Base-by-base conservation (phyloP, 441 rosid genomes). In the Arabidopsis lyrata region DNA sequence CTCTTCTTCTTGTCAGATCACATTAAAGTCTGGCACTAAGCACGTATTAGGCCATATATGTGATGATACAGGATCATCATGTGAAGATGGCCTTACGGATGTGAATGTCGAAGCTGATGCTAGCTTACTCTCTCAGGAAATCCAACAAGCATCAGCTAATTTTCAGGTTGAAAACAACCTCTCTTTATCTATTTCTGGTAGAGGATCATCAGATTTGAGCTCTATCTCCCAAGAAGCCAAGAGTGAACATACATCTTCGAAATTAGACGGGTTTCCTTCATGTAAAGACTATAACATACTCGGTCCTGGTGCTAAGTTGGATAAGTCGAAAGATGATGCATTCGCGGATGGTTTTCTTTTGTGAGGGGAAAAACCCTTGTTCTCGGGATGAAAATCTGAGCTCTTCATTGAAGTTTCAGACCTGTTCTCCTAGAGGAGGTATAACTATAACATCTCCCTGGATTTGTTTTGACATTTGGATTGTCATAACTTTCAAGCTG, bases 161-260 rank as follows among this genome's bases (percentile, higher is more conserved):
- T 31, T 7, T 45, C 38, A 47, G 39, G 68, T 47, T 53, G 77
- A 39, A 66, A 66, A 36, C 24, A 72, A 54, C 18, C 39, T 72
- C 22, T 59, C 59, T 14, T 53, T 63, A 62, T 72, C 81, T 42
- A n/a, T 64, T 53, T 70, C 74, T 31, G 76, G 68, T 41, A 24
- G 34, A 32, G 79, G 63, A 56, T 80, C 67, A 41, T 70, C 81
- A 10, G 74, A 77, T 80, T n/a, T 62, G 16, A 72, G 77, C 34
- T 72, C 66, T 4, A 62, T 72, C 69, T 5, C 77, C 5, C 70
- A 66, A 63, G 82, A 73, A 76, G 68, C 59, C 55, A 83, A 83
- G 70, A 55, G 38, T 50, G 72, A 52, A 53, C 76, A 75, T 32
- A 56, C 64, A 73, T 60, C 72, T 6, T 7, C 42, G 27, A 67